Conservation (phyloP, 257 asterid species). For the Petunia axillaris region DNA sequence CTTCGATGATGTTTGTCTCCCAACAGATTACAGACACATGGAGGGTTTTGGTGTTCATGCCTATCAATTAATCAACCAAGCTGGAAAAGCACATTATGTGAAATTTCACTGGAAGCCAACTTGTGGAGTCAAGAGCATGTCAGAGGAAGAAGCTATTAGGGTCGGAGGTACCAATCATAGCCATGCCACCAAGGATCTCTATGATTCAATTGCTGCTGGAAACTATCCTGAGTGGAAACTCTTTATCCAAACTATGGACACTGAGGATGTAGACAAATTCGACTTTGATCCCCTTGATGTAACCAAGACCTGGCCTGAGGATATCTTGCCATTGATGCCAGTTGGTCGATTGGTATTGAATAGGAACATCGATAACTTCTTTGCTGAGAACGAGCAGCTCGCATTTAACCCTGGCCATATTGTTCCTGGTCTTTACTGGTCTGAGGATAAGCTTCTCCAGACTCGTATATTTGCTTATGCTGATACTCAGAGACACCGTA, state of each 20-base stretch:
- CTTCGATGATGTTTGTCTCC: constrained; percentile 30
- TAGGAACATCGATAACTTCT: constrained; percentile 40
- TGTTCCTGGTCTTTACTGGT: constrained; percentile 69
- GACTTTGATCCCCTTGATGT: constrained; percentile 24
- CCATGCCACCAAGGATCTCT: constrained; percentile 24
- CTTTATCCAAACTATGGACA: constrained; percentile 13
- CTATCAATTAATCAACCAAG: constrained; percentile 15
- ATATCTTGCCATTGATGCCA: constrained; percentile 24
- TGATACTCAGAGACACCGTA: constrained; percentile 85
- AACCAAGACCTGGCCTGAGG: constrained; percentile 27
- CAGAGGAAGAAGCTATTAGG: constrained; percentile 25
- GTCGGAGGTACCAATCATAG: constrained; percentile 23
- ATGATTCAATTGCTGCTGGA: constrained; percentile 22
- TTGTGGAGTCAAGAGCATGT: constrained; percentile 17
- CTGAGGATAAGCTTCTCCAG: constrained; percentile 74
- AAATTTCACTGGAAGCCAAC: constrained; percentile 27
- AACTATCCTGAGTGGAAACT: constrained; percentile 26
- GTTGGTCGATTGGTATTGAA: constrained; percentile 23
- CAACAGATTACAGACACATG: constrained; percentile 20
- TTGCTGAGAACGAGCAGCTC: constrained; percentile 74
- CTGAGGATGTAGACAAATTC: constrained; percentile 24
- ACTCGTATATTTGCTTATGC: constrained; percentile 62
- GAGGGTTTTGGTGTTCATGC: constrained; percentile 25
- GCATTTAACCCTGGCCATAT: constrained; percentile 64
- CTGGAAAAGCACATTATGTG: constrained; percentile 19